Evolutionary conservation across 148 eudicot species (phyloP).

Genomic region (Camellia sinensis): DNA sequence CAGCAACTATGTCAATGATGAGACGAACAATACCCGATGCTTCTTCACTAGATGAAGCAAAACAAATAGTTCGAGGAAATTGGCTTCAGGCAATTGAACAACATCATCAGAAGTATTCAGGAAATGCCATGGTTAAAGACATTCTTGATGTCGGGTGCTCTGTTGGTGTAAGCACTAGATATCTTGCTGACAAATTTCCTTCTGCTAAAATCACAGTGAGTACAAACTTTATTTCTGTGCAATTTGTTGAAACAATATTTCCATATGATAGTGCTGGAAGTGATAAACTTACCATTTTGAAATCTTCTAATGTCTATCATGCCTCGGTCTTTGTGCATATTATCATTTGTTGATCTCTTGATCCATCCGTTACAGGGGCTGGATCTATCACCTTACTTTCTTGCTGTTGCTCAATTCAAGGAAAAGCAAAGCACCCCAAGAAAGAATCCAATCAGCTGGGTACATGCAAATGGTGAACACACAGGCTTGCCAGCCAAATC

Average conservation of each 20-base stretch:
- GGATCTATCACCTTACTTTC: constrained; percentile 92
- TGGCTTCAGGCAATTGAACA: constrained; percentile 81
- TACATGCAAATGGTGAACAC: constrained; percentile 93
- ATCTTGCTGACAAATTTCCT: constrained; percentile 74
- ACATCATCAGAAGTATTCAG: constrained; percentile 65
- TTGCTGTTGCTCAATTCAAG: constrained; percentile 88
- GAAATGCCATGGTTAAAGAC: constrained; percentile 39
- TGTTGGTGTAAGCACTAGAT: constrained; percentile 83
- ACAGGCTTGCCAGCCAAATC: constrained; percentile 76
- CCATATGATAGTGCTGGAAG: not conserved
- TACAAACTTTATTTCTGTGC: not conserved
- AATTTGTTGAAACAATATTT: not conserved
- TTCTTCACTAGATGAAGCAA: constrained; percentile 80
- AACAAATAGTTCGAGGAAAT: constrained; percentile 83
- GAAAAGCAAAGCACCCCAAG: constrained; percentile 53
- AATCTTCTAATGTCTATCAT: not conserved
- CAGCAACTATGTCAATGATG: constrained; percentile 85
- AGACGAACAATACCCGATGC: constrained; percentile 83
- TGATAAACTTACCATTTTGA: not conserved
- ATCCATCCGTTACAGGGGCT: constrained; percentile 59
- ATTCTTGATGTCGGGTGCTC: constrained; percentile 93
- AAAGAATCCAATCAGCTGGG: constrained; percentile 57
- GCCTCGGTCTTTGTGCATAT: not conserved
- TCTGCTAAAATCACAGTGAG: constrained; percentile 73
- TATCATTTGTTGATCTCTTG: not conserved